Conservation (phyloP, 2,329 filamentous ascomycete genomes). For the Fusarium tuaranense region DNA sequence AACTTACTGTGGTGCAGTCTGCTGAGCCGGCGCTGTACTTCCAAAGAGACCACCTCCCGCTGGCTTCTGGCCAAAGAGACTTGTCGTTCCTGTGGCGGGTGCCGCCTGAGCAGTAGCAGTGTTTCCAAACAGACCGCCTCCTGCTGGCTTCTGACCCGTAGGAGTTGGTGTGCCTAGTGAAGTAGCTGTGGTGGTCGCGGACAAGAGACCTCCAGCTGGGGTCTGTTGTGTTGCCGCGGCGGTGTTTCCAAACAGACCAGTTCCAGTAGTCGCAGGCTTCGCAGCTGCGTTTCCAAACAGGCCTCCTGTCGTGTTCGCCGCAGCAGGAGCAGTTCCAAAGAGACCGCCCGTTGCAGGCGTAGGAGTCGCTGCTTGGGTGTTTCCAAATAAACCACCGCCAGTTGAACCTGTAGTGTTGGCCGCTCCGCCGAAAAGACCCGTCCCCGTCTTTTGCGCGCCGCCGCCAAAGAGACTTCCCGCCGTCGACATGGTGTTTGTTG, state of each 20-base stretch:
- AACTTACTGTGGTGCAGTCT: slow-evolving; percentile 18
- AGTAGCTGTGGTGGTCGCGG: background rate
- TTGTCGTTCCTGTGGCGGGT: slow-evolving; percentile 20
- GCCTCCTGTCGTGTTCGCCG: background rate
- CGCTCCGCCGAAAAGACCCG: slow-evolving; percentile 48
- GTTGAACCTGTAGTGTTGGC: slow-evolving; percentile 39
- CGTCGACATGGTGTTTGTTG: slow-evolving; percentile 50
- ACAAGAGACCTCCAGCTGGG: background rate
- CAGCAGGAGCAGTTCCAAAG: background rate
- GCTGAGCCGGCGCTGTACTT: slow-evolving; percentile 21
- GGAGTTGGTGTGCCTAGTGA: background rate
- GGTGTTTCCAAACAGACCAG: background rate
- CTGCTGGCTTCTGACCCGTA: slow-evolving; percentile 8
- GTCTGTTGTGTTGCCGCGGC: background rate
- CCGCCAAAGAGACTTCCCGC: slow-evolving; percentile 47
- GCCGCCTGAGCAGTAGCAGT: slow-evolving; percentile 34
- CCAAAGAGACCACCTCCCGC: slow-evolving; percentile 40
- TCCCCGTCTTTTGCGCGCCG: slow-evolving; percentile 42
- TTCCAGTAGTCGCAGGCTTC: background rate
- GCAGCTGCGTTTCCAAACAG: background rate
- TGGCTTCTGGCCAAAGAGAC: slow-evolving; percentile 30
- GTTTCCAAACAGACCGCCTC: slow-evolving; percentile 48
- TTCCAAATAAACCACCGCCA: slow-evolving; percentile 47
- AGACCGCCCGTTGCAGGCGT: background rate
- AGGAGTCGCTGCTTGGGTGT: slow-evolving; percentile 1